A percentile compares a stretch with the other conserved stretches of the same genome.
phyloP scores from a whole-genome alignment of 805 yeast species.

The Kodamaea kakaduensis region DNA sequence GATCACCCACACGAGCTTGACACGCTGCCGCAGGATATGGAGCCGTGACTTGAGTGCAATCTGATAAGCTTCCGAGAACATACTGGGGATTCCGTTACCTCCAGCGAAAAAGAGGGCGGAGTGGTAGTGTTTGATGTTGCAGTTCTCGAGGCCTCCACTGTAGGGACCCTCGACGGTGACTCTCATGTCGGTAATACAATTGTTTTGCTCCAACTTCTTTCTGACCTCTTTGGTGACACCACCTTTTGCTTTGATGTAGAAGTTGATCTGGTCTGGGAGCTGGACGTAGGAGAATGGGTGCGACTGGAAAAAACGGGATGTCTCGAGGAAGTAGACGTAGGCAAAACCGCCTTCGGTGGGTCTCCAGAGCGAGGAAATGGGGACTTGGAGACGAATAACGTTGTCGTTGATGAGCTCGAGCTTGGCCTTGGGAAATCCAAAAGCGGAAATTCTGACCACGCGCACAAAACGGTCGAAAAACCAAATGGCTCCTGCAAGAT shows the following conservation, averaged over 20 bases:
- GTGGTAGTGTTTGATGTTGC: slow-evolving; percentile 46
- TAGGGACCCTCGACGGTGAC: slow-evolving; percentile 60
- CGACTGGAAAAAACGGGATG: slow-evolving; percentile 56
- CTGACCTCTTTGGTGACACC: slow-evolving; percentile 46
- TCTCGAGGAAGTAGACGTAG: slow-evolving; percentile 47
- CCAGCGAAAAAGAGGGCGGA: slow-evolving; percentile 53
- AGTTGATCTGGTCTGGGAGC: slow-evolving; percentile 34
- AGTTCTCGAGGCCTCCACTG: slow-evolving; percentile 32
- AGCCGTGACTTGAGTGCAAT: slow-evolving; percentile 2
- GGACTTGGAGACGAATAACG: slow-evolving; percentile 31
- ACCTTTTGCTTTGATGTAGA: slow-evolving; percentile 48
- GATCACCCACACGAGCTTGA: slow-evolving; percentile 26
- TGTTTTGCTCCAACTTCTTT: slow-evolving; percentile 21
- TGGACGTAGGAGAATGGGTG: slow-evolving; percentile 57
- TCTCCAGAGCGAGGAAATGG: slow-evolving; percentile 35
- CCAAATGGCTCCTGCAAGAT: slow-evolving; percentile 35
- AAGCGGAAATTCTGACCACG: slow-evolving; percentile 23
- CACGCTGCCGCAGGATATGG: slow-evolving; percentile 12
- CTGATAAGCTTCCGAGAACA: slow-evolving; percentile 38
- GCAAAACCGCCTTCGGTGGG: slow-evolving; percentile 54
- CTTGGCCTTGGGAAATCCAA: slow-evolving; percentile 36
- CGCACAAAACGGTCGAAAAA: slow-evolving; percentile 31
- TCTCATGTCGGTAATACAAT: slow-evolving; percentile 25
- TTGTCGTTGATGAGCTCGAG: slow-evolving; percentile 31
- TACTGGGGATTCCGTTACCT: slow-evolving; percentile 61